Evolutionary conservation across 139 green algal genomes (phyloP).

Genomic region (Chlamydomonas urium): DNA sequence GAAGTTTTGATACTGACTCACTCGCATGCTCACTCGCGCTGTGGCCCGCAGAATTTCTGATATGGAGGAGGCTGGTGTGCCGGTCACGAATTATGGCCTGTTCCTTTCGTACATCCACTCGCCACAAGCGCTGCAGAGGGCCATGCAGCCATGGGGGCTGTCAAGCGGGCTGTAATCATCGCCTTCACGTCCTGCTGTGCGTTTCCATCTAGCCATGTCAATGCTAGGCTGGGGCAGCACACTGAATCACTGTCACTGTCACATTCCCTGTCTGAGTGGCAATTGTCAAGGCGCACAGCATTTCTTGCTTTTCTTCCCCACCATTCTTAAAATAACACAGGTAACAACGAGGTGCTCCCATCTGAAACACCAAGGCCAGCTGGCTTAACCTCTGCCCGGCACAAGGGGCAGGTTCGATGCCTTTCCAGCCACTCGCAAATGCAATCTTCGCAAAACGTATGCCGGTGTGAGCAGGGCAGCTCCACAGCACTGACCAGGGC

Average conservation of each 20-base stretch:
- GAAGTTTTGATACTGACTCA: not conserved
- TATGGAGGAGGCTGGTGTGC: slow-evolving; percentile 33
- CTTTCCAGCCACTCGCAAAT: not conserved
- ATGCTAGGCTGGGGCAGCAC: too few species aligned
- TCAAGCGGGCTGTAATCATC: too few species aligned
- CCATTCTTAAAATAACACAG: not conserved
- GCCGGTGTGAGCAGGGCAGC: not conserved
- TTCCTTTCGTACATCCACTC: slow-evolving; percentile 42
- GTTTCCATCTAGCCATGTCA: too few species aligned
- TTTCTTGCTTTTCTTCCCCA: too few species aligned
- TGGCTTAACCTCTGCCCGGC: not conserved
- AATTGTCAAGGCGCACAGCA: too few species aligned
- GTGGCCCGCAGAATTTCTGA: not conserved
- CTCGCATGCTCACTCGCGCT: not conserved
- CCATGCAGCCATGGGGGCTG: slow-evolving; percentile 41
- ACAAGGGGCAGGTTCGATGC: not conserved
- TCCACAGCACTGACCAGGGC: not conserved
- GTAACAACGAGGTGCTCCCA: not conserved
- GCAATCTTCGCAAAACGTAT: not conserved
- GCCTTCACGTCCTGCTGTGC: too few species aligned
- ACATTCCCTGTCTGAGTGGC: too few species aligned
- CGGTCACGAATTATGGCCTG: slow-evolving; percentile 61
- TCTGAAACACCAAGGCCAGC: not conserved
- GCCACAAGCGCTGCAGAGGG: slow-evolving; percentile 25
- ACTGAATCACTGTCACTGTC: too few species aligned